phyloP scores from a whole-genome alignment of 2,329 filamentous ascomycete species.

The Hypoxylon sp. region DNA sequence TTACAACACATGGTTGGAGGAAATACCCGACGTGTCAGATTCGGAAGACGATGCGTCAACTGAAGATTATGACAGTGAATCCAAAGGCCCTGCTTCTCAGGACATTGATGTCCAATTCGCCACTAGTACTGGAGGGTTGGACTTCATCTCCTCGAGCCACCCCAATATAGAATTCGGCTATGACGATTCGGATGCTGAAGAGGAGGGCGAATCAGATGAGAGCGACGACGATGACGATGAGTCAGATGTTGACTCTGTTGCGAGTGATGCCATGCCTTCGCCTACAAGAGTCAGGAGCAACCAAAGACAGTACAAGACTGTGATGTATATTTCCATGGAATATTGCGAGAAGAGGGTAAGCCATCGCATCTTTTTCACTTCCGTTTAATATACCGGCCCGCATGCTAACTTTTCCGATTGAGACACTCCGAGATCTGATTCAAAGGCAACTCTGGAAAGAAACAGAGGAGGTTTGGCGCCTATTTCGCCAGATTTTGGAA shows the following conservation, averaged over 20 bases:
- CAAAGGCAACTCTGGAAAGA: conserved; percentile 79
- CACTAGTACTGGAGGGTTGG: conserved; percentile 82
- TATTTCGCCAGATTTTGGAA: conserved; percentile 92
- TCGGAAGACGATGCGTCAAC: conserved; percentile 70
- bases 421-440: conserved; percentile 91
- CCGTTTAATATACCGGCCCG: background rate
- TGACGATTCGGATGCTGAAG: conserved; percentile 60
- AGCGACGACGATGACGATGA: conserved; percentile 60
- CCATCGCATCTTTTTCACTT: conserved; percentile 25
- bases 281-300: conserved; percentile 50
- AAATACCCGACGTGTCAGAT: conserved; percentile 66
- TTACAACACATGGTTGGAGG: conserved; percentile 94
- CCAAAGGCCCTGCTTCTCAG: conserved; percentile 58
- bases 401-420: conserved; percentile 30
- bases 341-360: conserved; percentile 90
- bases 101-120: conserved; percentile 68
- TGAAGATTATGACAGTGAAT: conserved; percentile 56
- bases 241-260: conserved; percentile 61
- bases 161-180: conserved; percentile 83
- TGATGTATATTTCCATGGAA: conserved; percentile 98
- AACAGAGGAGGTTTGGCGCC: conserved; percentile 83
- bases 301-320: conserved; percentile 72
- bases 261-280: conserved; percentile 44
- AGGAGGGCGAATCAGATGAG: conserved; percentile 54
- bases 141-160: conserved; percentile 91